Evolutionary conservation across 2,329 filamentous ascomycete genomes (phyloP), one percentile per base, ranked within the genome.

Genomic region (Aspergillus ochraceoroseus): DNA sequence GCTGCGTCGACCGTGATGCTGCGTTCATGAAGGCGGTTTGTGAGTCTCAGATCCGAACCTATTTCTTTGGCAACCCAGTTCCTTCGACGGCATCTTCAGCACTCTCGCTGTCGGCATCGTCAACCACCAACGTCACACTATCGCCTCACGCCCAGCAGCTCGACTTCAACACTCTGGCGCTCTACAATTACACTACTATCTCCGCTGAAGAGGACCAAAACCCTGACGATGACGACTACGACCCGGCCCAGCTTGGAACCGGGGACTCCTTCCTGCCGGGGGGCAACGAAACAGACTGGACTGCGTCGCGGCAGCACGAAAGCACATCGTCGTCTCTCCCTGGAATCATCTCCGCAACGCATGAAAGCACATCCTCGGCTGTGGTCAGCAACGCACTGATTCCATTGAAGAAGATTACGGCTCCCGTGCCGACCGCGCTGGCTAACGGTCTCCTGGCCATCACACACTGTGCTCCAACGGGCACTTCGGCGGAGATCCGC

Each of bases 81-180:
- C 60, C 67, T 2, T 64, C 65, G 7, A 64, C 63, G 7, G 62
- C 56, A 8, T 60, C 61, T 2, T 53, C 59, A 0, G 60, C 61
- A 1, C 55, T 63, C 28, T 62, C 62, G 1, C 46, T 61, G 25
- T 60, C 56, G 15, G 55, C 61, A 7, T 60, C 63, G 0, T 59
- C 61, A 3, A 58, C 61, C 5, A 67, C 76, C 1, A 81, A 79
- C 47, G 77, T 84, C 43, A 84, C 86, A 0, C 71, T 98, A 2
- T 92, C 85, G 31, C 92, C 92, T 0, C 85, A 89, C 54, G 94
- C 87, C 5, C 87, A 94, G 56, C 83, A 85, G 44, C 79, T 94
- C 3, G 82, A 87, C 47, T 92, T 88, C 59, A 74, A 80, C 43
- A 78, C 81, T 6, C 63, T 95, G 26, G 74, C 79, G 2, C 75